These are phyloP conservation scores for Ophiocordyceps robertsii DNA, from an alignment of 2,329 filamentous ascomycete species.

Conservation along the genomic window DNA sequence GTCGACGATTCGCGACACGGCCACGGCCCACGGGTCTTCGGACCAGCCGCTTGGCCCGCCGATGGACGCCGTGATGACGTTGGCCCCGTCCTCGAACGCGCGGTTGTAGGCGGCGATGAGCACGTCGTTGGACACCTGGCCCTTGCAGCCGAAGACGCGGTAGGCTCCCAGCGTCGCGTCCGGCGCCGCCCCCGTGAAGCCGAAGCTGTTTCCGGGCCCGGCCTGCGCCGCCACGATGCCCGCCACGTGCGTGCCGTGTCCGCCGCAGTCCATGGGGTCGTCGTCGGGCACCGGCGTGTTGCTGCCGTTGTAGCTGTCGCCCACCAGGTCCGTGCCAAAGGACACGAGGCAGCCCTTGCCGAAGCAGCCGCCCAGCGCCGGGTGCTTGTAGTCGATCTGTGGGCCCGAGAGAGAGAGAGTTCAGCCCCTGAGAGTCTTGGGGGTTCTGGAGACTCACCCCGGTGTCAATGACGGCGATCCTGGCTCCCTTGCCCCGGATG, in stretches of 20 bases:
- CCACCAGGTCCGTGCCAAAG: constrained; percentile 44
- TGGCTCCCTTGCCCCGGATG: constrained; percentile 35
- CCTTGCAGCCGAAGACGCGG: constrained; percentile 42
- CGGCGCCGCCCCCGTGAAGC: constrained; percentile 44
- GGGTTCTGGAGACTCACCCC: no score
- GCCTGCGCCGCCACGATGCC: constrained; percentile 48
- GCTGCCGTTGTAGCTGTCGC: constrained; percentile 33
- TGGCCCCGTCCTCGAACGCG: constrained; percentile 45
- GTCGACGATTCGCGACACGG: constrained; percentile 37
- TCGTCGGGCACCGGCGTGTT: constrained; percentile 28
- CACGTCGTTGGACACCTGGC: constrained; percentile 37
- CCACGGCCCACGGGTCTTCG: constrained; percentile 35
- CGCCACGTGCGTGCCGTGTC: constrained; percentile 49
- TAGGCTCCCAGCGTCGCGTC: constrained; percentile 42
- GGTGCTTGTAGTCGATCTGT: constrained; percentile 48
- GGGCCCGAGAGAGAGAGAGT: no score
- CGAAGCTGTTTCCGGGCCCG: constrained; percentile 23
- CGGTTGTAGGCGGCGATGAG: constrained; percentile 45
- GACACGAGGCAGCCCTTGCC: constrained; percentile 44
- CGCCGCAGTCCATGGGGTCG: constrained; percentile 41
- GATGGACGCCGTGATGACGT: constrained; percentile 43
- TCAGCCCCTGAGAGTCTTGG: no score
- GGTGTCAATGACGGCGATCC: constrained; percentile 39
- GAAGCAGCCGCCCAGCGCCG: constrained; percentile 51
- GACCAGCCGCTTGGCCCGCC: constrained; percentile 38